Evolutionary conservation across 805 yeast genomes (phyloP), one percentile per base, ranked within the genome.

Genomic region (Alloascoidea hylecoeti): DNA sequence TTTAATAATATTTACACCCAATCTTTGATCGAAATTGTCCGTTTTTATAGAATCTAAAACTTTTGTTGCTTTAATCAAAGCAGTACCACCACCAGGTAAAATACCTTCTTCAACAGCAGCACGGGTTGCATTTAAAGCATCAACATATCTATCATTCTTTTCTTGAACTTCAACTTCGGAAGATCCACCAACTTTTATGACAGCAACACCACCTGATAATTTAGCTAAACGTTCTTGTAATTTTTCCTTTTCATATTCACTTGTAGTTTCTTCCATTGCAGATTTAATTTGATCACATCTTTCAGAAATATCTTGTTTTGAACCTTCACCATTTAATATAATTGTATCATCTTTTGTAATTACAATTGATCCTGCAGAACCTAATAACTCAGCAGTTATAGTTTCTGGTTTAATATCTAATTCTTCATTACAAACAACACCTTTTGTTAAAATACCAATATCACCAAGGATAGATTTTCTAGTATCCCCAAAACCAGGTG

Each of bases 11-110:
- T 83, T 83, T 46, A 92, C 94, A 64, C 98, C 98, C 47, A 89
- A 74, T 64, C 82, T 83, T 66, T 88, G 96, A 68, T 92, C 97
- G 55, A 92, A 92, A 76, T 92, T 92, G 27, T 69, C 80, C 44
- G 82, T 72, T 60, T 75, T 68, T 12, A 48, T 16, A 14, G 41
- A 47, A 46, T 75, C 85, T 52, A 92, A 71, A 44, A 77, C 60
- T 50, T 75, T 70, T 39, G 94, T 73, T 38, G 97, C 96, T 73
- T 92, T 92, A 54, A 85, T 72, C 56, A 92, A 72, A 41, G 98
- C 98, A 48, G 96, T 85, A 66, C 98, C 98, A 61, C 98, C 98
- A 68, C 98, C 98, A 56, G 98, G 98, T 49, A 92, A 72, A 57
- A 92, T 86, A 66, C 98, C 98, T 64, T 85, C 95, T 65, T 89